Evolutionary conservation across 73 alveolate species (phyloP), one percentile per base, ranked within the genome.

Genomic region (Urostyla sp.): DNA sequence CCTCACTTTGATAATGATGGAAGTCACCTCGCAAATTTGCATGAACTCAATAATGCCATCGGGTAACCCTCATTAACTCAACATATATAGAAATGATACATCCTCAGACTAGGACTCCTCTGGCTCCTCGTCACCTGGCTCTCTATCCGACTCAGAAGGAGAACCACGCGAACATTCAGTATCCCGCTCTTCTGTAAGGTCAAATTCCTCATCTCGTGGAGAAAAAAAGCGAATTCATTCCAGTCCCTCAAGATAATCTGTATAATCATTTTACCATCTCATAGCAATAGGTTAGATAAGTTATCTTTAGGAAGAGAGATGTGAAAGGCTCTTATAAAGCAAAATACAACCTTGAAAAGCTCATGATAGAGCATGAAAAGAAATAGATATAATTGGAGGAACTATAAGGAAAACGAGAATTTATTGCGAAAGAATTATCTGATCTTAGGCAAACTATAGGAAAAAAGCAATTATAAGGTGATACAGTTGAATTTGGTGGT

Each of bases 281-380:
- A 11, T 11, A 16, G 20, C 52, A 40, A 40, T 40, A 40, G 16
- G 10, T 40, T 40, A 10, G 52, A 16, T 16, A 40, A 40, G 16
- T n/a, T n/a, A 73, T 83, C 23, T 60, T 83, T 52, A 34, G 91
- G 43, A 84, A 84, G 51, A 56, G 92, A 49, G 92, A 84, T 72
- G 37, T 84, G 27, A 84, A 84, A 49, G 80, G 79, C 30, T 52
- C 66, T 37, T 67, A 74, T 27, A 84, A 84, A 61, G 92, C 88
- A 26, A 84, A 75, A 75, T 59, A 75, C 15, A 84, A 84, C 37
- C 26, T 84, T 11, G 92, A 84, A 58, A 84, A 84, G 36, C 56
- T 84, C 10, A 84, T 84, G 56, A 73, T 59, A 20, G 92, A 84
- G 52, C 92, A 84, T 54, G 92, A 84, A 38, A 74, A 75, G 82